Evolutionary conservation across 2,329 filamentous ascomycete genomes (phyloP).

Genomic region (Cytospora chrysosperma): DNA sequence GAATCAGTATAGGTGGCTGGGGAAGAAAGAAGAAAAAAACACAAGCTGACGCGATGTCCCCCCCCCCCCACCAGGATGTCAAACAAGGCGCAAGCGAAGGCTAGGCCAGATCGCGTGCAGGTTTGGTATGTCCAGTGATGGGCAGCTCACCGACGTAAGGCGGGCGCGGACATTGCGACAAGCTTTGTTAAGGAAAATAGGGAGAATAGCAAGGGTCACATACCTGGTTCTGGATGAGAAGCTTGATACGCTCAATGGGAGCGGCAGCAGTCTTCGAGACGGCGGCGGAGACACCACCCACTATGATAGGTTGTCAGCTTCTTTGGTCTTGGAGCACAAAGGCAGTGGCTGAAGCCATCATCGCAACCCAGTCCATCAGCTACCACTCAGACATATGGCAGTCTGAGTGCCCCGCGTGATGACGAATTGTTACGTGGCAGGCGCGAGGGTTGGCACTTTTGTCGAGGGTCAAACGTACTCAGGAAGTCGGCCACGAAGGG

Average conservation of each 20-base stretch:
- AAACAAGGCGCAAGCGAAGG: neutral
- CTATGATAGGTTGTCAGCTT: conserved; percentile 48
- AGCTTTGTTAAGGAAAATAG: neutral
- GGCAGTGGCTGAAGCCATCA: neutral
- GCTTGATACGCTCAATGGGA: conserved; percentile 99
- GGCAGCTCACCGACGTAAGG: neutral
- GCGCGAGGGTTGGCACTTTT: neutral
- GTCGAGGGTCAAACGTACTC: conserved; percentile 67
- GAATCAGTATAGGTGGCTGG: neutral
- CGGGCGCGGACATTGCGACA: neutral
- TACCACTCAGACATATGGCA: neutral
- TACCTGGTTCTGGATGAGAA: conserved; percentile 99
- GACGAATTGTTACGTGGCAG: neutral
- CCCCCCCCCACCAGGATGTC: no score
- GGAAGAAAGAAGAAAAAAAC: neutral
- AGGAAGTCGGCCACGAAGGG: conserved; percentile 98
- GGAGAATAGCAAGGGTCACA: conserved; percentile 34
- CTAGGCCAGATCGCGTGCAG: neutral
- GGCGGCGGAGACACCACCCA: conserved; percentile 99
- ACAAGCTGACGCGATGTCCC: neutral
- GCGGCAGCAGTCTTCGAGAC: conserved; percentile 99
- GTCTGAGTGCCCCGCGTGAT: conserved; percentile 1
- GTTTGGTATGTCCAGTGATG: neutral
- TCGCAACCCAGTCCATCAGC: neutral
- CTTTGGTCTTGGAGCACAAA: neutral